Evolutionary conservation across 2,329 filamentous ascomycete species (phyloP), one percentile per base, ranked within the genome.

Genomic region (Venturia pyrina): DNA sequence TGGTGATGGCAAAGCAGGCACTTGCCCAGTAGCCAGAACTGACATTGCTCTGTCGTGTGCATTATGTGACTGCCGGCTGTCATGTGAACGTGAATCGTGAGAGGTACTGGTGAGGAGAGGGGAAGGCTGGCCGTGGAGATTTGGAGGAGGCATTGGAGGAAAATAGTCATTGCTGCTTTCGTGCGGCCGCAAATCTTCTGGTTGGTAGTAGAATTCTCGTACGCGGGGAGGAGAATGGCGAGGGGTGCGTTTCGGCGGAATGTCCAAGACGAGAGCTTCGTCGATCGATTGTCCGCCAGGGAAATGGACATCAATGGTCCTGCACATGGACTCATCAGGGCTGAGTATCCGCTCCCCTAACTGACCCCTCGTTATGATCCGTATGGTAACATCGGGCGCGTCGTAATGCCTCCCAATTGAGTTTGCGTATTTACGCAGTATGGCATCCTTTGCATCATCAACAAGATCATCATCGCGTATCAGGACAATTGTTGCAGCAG

Each of bases 391-490:
- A 75, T 99, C 95, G 15, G 95, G 95, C 13, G 95, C 84, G 78
- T 99, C 95, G 76, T 93, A 97, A 64, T 85, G 89, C 71, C 87
- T 87, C 63, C 93, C 93, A 34, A 99, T 82, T 17, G 92, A 96
- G 77, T 99, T 98, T 71, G 87, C 87, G 76, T 98, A 99, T 80
- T 98, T 98, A 72, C 86, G 87, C 71, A 98, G 80, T 66, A 98
- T 95, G 81, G 91, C 86, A 71, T 97, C 95, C 71, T 93, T 89
- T 68, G 96, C 88, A 77, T 97, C 93, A 76, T 99, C 95, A 66
- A 98, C 93, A 71, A 98, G 79, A 73, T 96, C 92, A 72, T 96
- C 91, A 72, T 96, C 90, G 70, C 86, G 83, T 71, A 96, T 89
- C 68, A 89, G 87, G 65, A 99, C 89, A 72, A 95, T 82, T 17